A percentile compares a stretch with the other conserved stretches of the same genome.
Evolutionary conservation across 768 basidiomycete genomes (phyloP).

Genomic region (Lyophyllum shimeji): DNA sequence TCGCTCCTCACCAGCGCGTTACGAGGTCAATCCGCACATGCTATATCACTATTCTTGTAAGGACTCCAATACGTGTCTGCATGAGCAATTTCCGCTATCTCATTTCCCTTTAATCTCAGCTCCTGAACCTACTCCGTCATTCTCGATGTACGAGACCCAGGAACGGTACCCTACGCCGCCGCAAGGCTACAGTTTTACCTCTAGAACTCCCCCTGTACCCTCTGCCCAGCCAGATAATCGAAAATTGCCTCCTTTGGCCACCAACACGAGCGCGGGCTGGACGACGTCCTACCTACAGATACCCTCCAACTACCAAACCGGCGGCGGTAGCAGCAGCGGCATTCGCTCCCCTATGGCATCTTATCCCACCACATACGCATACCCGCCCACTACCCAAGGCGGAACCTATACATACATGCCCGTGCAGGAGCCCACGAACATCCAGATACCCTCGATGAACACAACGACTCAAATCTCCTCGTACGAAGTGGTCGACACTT

Average conservation of each 20-base stretch:
- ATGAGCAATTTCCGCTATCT: constrained; percentile 29
- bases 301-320: constrained; percentile 18
- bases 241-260: constrained; percentile 58
- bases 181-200: constrained; percentile 45
- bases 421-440: constrained; percentile 28
- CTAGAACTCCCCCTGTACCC: constrained; percentile 50
- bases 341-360: constrained; percentile 67
- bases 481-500: constrained; percentile 29
- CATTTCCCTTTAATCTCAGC: constrained; percentile 38
- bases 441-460: constrained; percentile 28
- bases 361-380: constrained; percentile 57
- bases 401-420: constrained; percentile 42
- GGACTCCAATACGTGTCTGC: constrained; percentile 16
- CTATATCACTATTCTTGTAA: constrained; percentile 46
- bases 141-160: constrained; percentile 54
- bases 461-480: constrained; percentile 25
- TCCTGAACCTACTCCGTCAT: constrained; percentile 45
- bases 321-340: constrained; percentile 31
- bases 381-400: constrained; percentile 36
- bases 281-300: constrained; percentile 39
- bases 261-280: constrained; percentile 44
- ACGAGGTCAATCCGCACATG: constrained; percentile 53
- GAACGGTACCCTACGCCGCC: constrained; percentile 55
- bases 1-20: constrained; percentile 60
- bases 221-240: constrained; percentile 50